Evolutionary conservation across 495 filamentous ascomycete genomes (phyloP).

Genomic region (Aspergillus avenaceus): DNA sequence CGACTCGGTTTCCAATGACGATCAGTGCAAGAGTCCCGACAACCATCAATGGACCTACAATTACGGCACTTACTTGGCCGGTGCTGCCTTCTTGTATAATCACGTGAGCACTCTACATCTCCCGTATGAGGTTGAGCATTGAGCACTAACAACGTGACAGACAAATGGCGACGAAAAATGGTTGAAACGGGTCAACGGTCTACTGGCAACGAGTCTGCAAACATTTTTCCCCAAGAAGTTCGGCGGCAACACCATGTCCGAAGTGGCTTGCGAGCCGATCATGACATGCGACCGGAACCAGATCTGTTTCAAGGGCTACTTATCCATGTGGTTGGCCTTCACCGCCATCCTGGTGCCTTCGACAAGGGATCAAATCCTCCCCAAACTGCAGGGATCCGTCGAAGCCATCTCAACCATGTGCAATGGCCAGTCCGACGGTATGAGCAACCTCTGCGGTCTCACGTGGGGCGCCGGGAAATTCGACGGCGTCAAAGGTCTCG

Average conservation of each 20-base stretch:
- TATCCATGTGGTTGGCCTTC: constrained; percentile 69
- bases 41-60: constrained; percentile 64
- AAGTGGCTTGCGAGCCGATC: constrained; percentile 65
- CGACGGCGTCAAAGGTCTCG: constrained; percentile 58
- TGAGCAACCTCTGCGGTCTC: constrained; percentile 56
- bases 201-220: constrained; percentile 42
- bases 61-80: constrained; percentile 60
- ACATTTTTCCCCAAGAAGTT: constrained; percentile 52
- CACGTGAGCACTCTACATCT: constrained; percentile 24
- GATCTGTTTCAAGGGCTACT: constrained; percentile 71
- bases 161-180: constrained; percentile 46
- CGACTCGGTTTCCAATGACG: constrained; percentile 41
- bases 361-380: constrained; percentile 54
- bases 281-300: constrained; percentile 62
- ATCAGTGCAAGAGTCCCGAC: constrained; percentile 51
- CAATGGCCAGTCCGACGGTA: constrained; percentile 44
- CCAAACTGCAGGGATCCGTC: constrained; percentile 59
- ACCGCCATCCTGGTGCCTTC: constrained; percentile 57
- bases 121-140: background rate
- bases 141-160: constrained; percentile 19
- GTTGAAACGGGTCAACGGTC: constrained; percentile 48
- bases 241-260: constrained; percentile 49
- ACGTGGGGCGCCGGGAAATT: constrained; percentile 60
- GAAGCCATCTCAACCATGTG: constrained; percentile 61
- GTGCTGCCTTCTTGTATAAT: constrained; percentile 65